Conservation (phyloP, 1,284 basidiomycete species). For the Ustilago shanxiensis region DNA sequence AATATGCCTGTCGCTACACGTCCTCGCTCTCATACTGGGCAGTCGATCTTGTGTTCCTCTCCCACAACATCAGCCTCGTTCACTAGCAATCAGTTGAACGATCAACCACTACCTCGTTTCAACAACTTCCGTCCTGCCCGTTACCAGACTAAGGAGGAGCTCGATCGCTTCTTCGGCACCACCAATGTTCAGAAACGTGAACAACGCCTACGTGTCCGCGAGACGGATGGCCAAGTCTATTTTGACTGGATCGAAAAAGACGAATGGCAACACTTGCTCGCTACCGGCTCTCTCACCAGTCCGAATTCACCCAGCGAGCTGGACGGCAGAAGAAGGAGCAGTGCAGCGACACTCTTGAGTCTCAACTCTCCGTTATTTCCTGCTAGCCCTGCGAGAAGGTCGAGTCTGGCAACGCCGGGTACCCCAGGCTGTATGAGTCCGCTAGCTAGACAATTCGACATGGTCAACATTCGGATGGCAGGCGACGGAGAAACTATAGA, state of each 20-base stretch:
- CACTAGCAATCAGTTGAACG: neutral
- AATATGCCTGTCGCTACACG: constrained; percentile 28
- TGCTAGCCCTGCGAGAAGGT: constrained; percentile 14
- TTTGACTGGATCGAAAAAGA: constrained; percentile 50
- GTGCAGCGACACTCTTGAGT: constrained; percentile 21
- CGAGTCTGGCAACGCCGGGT: neutral
- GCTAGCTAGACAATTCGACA: constrained; percentile 3
- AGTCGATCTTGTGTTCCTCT: constrained; percentile 4
- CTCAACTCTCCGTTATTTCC: constrained; percentile 19
- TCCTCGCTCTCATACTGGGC: constrained; percentile 7
- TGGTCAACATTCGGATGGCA: neutral
- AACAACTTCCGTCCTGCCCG: constrained; percentile 50
- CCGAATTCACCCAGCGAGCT: constrained; percentile 1
- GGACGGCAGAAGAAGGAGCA: constrained; percentile 16
- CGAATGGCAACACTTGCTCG: constrained; percentile 37
- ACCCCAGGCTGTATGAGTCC: constrained; percentile 9
- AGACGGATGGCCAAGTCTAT: constrained; percentile 45
- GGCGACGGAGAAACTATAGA: neutral
- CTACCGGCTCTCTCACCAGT: constrained; percentile 8
- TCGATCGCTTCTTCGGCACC: constrained; percentile 55
- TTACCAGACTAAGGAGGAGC: constrained; percentile 50
- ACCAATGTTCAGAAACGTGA: constrained; percentile 43
- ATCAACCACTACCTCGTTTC: constrained; percentile 4
- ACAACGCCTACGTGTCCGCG: constrained; percentile 40
- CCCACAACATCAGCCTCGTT: neutral